phyloP scores from a whole-genome alignment of 1,284 basidiomycete genomes.

The Athelia sp. region DNA sequence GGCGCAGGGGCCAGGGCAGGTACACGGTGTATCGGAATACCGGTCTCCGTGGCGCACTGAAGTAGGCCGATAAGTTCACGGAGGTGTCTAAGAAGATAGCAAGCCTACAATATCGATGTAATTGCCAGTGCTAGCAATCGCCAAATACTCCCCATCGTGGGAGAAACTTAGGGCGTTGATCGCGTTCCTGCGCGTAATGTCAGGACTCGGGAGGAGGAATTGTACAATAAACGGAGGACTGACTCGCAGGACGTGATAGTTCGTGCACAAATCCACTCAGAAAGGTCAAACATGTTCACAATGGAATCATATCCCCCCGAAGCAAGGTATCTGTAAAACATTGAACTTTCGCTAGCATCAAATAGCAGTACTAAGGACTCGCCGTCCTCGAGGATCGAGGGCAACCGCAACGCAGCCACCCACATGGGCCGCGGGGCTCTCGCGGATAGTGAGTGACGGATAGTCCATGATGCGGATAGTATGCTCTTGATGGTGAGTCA shows the following conservation, averaged over 20 bases:
- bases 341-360: neutral
- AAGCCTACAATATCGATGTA: conserved; percentile 72
- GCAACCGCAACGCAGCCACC: conserved; percentile 71
- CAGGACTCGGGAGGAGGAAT: neutral
- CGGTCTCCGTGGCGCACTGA: conserved; percentile 73
- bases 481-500: conserved; percentile 57
- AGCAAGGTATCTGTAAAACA: conserved; percentile 55
- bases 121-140: conserved; percentile 63
- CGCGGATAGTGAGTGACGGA: conserved; percentile 50
- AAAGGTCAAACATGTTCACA: conserved; percentile 70
- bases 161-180: conserved; percentile 78
- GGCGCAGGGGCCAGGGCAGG: conserved; percentile 59
- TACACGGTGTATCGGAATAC: conserved; percentile 62
- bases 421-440: conserved; percentile 65
- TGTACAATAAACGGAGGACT: conserved; percentile 21
- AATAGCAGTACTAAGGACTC: conserved; percentile 5
- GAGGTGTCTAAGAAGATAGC: neutral
- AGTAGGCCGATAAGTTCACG: neutral
- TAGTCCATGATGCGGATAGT: conserved; percentile 63
- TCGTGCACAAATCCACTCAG: conserved; percentile 72
- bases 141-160: conserved; percentile 74
- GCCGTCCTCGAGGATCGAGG: conserved; percentile 70
- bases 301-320: conserved; percentile 77
- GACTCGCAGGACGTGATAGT: conserved; percentile 78
- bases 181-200: conserved; percentile 42